Conservation (phyloP, 2,329 filamentous ascomycete genomes). For the Sclerotinia sclerotiorum region DNA sequence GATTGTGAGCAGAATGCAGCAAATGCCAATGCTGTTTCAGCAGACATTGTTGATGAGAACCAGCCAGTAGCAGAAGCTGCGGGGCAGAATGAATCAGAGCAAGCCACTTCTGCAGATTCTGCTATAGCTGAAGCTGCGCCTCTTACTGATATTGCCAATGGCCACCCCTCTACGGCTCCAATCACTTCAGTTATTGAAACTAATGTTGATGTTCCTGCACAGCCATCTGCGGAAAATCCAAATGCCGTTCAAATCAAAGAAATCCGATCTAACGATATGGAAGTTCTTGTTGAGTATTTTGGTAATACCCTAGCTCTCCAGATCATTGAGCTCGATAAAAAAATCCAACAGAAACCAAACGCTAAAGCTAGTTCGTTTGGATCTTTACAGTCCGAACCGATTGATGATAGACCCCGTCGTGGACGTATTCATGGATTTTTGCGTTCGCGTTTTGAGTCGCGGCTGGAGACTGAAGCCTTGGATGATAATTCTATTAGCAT, state of each 20-base stretch:
- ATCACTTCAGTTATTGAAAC: neutral
- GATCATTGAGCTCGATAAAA: constrained; percentile 56
- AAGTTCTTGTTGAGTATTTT: constrained; percentile 49
- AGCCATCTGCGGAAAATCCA: neutral
- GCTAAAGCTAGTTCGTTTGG: constrained; percentile 57
- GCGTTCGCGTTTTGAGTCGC: constrained; percentile 62
- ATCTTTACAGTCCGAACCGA: constrained; percentile 51
- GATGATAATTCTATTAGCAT: constrained; percentile 59
- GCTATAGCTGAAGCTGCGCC: neutral
- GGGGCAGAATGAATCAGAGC: neutral
- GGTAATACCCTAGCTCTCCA: constrained; percentile 49
- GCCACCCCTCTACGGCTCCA: neutral
- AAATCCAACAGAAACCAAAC: constrained; percentile 53
- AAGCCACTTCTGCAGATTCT: neutral
- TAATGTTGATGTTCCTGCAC: constrained; percentile 9
- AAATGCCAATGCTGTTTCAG: neutral
- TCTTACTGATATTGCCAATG: neutral
- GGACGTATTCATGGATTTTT: constrained; percentile 59
- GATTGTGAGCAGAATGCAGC: neutral
- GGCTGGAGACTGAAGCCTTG: constrained; percentile 62
- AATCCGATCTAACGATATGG: constrained; percentile 47
- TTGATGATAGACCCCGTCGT: constrained; percentile 60
- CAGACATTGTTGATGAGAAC: constrained; percentile 11
- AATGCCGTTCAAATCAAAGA: constrained; percentile 32
- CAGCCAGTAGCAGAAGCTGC: neutral